phyloP scores from a whole-genome alignment of 140 eudicot species.

The Bidens hawaiensis region DNA sequence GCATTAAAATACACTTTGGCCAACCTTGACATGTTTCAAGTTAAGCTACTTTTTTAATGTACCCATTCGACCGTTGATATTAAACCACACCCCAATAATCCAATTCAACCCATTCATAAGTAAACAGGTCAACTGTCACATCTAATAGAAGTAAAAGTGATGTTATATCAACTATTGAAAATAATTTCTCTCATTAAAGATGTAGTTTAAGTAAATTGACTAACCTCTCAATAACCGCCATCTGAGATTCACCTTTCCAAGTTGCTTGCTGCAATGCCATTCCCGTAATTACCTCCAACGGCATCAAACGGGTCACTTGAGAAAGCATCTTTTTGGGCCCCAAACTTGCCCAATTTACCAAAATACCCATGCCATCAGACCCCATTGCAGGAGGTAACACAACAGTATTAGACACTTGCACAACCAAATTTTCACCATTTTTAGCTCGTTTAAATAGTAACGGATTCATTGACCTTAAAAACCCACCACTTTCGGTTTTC shows the following conservation, averaged over 20 bases:
- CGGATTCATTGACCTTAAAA: constrained; percentile 58
- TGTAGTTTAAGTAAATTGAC: constrained; percentile 19
- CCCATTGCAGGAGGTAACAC: constrained; percentile 65
- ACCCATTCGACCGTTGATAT: not conserved
- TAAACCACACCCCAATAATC: not conserved
- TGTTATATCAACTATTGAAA: not conserved
- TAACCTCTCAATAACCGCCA: constrained; percentile 41
- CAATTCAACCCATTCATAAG: not conserved
- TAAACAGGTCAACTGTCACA: not conserved
- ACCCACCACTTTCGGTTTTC: constrained; percentile 38
- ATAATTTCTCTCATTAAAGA: not conserved
- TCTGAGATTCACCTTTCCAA: constrained; percentile 32
- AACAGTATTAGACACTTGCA: constrained; percentile 48
- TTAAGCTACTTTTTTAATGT: not conserved
- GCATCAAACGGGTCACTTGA: constrained; percentile 49
- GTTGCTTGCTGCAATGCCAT: constrained; percentile 44
- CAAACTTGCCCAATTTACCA: constrained; percentile 44
- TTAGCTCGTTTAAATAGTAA: constrained; percentile 44
- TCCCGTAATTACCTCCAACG: constrained; percentile 59
- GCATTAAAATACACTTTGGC: not conserved
- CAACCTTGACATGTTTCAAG: not conserved
- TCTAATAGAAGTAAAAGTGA: not conserved
- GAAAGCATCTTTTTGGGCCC: constrained; percentile 50
- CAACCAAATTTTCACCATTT: constrained; percentile 51
- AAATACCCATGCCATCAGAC: constrained; percentile 38